Evolutionary conservation across 2,329 filamentous ascomycete species (phyloP), one percentile per base, ranked within the genome.

Genomic region (Fusarium anguioides): DNA sequence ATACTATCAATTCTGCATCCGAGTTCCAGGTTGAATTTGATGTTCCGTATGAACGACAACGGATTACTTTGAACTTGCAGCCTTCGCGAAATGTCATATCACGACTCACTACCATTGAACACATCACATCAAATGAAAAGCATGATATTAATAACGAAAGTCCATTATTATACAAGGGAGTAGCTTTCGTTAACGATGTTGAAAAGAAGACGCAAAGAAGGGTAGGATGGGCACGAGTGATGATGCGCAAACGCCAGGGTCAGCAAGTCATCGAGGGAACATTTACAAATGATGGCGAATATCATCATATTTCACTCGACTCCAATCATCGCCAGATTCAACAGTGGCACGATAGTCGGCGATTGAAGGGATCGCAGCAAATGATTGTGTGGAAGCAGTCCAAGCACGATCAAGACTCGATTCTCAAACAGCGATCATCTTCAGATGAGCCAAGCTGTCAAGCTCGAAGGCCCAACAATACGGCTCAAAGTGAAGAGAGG

Each of bases 331-430:
- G 58, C n/a, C 48, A 36, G n/a, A 31, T 31, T 3, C 52, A 44
- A 20, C 26, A 29, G 12, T 24, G n/a, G 0, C n/a, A 35, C 1
- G 40, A 45, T 0, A 40, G 18, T 0, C 15, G 35, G 2, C 3
- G 20, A 1, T 14, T 4, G 11, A n/a, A 56, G 10, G 23, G 20
- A 6, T 37, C 50, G 6, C 48, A 53, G 8, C 42, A 47, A 1
- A 60, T 72, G 48, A 37, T 69, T 4, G 64, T 68, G 7, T 70
- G 69, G 69, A 70, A 42, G 12, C 18, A 67, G 4, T 40, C 56
- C 8, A 48, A 17, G 4, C 21, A 52, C 0, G 12, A 29, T 2
- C n/a, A n/a, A 0, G 24, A 48, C 3, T 21, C 39, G 29, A 35
- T 18, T 11, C 31, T 48, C 7, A 20, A 33, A 5, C 44, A 58